A percentile compares a stretch with the other conserved stretches of the same genome.
Conservation (phyloP, 169 alveolate species). For the Toxoplasma gondii region DNA sequence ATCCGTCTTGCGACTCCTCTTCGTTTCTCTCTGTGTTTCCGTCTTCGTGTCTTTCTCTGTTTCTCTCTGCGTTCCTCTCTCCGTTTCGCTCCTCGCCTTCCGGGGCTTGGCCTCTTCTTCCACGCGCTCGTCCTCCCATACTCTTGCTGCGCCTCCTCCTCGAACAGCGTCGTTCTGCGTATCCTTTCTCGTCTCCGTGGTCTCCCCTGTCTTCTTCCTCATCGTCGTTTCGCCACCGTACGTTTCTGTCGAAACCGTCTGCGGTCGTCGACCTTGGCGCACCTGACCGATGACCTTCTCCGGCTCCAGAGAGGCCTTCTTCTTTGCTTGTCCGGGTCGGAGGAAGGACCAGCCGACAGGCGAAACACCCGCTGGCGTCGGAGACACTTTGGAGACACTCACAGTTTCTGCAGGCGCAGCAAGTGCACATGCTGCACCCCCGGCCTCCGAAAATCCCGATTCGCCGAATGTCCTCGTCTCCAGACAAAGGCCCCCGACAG, state of each 20-base stretch:
- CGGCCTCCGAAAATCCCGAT: not conserved
- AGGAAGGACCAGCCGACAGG: no score
- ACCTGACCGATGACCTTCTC: no score
- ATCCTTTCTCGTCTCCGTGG: not conserved
- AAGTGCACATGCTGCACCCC: not conserved
- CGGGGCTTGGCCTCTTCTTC: not conserved
- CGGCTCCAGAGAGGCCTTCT: no score
- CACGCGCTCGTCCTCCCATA: not conserved
- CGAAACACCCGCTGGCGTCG: not conserved
- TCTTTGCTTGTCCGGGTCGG: no score
- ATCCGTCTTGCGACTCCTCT: not conserved
- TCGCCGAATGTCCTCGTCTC: not conserved
- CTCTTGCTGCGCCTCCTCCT: not conserved
- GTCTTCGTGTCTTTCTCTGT: no score
- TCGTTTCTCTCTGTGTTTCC: not conserved
- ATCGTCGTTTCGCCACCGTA: no score
- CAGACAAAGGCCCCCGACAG: not conserved
- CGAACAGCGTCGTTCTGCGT: not conserved
- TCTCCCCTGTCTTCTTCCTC: not conserved
- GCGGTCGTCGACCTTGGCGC: no score
- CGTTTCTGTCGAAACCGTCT: no score
- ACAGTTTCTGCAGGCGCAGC: slow-evolving; percentile 4
- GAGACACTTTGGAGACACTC: not conserved
- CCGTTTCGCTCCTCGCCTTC: not conserved
- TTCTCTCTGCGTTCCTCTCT: no score